Evolutionary conservation across 2,329 filamentous ascomycete genomes (phyloP).

Genomic region (Arthrobotrys sphaeroides): DNA sequence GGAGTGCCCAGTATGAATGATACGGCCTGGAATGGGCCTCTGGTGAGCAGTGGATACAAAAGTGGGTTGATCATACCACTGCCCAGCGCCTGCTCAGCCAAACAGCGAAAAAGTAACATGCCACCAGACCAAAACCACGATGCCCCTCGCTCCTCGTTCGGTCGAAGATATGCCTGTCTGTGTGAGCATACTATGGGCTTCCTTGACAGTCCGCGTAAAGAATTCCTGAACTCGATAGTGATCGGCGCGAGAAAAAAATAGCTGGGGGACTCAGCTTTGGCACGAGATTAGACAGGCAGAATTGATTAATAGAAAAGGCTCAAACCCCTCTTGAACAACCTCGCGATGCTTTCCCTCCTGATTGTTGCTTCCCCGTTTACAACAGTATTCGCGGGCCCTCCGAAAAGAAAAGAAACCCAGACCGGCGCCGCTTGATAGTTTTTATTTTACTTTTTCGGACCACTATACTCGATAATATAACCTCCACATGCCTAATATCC

Average conservation of each 20-base stretch:
- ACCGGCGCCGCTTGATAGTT: neutral
- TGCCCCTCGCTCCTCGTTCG: slow-evolving; percentile 41
- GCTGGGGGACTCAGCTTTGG: slow-evolving; percentile 22
- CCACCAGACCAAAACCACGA: slow-evolving; percentile 39
- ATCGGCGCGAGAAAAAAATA: slow-evolving; percentile 38
- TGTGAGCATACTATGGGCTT: slow-evolving; percentile 33
- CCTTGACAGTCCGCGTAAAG: slow-evolving; percentile 52
- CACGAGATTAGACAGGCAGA: slow-evolving; percentile 38
- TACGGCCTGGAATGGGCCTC: slow-evolving; percentile 12
- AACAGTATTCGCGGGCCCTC: slow-evolving; percentile 21
- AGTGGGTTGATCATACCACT: slow-evolving; percentile 31
- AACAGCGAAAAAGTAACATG: slow-evolving; percentile 29
- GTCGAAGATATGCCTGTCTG: slow-evolving; percentile 45
- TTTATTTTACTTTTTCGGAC: neutral
- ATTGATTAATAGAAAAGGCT: slow-evolving; percentile 51
- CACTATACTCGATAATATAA: slow-evolving; percentile 18
- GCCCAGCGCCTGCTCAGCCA: slow-evolving; percentile 35
- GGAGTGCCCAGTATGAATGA: neutral
- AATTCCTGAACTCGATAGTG: slow-evolving; percentile 50
- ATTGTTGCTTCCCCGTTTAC: neutral
- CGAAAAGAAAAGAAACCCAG: slow-evolving; percentile 10
- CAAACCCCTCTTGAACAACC: slow-evolving; percentile 44
- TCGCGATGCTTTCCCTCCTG: slow-evolving; percentile 14
- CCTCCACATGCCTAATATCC: slow-evolving; percentile 43
- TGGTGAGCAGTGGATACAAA: neutral